Evolutionary conservation across 495 filamentous ascomycete genomes (phyloP).

Genomic region (Aspergillus olivimuriae): DNA sequence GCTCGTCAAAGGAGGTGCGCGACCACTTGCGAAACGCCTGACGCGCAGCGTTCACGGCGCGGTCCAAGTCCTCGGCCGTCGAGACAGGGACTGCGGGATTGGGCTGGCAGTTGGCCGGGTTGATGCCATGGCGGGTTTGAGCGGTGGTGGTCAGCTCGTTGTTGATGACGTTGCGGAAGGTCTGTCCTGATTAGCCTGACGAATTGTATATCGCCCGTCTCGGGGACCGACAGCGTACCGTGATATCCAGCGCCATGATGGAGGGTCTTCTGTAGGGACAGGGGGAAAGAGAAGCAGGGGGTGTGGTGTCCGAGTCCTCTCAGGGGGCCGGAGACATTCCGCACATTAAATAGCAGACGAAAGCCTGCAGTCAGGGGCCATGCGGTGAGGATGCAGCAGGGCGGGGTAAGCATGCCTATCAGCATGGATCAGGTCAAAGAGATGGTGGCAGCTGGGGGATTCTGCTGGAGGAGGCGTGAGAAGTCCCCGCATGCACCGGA

Average conservation of each 20-base stretch:
- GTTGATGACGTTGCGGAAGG: conserved; percentile 33
- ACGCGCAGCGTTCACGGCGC: conserved; percentile 41
- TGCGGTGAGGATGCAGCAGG: too few relatives aligned
- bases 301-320: too few relatives aligned
- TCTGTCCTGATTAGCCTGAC: conserved; percentile 2
- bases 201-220: not conserved
- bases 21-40: conserved; percentile 48
- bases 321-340: too few relatives aligned
- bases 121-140: conserved; percentile 18
- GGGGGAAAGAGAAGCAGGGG: too few relatives aligned
- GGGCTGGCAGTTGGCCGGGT: conserved; percentile 13
- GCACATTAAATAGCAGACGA: too few relatives aligned
- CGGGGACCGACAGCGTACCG: not conserved
- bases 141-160: conserved; percentile 26
- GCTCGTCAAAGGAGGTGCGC: conserved; percentile 43
- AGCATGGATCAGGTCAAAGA: too few relatives aligned
- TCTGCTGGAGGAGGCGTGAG: too few relatives aligned
- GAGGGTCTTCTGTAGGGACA: too few relatives aligned
- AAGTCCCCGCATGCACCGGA: too few relatives aligned
- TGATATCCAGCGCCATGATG: conserved; percentile 8
- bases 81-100: conserved; percentile 38
- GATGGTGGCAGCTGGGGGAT: too few relatives aligned
- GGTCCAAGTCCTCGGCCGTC: conserved; percentile 47
- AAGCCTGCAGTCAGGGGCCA: too few relatives aligned
- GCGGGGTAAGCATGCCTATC: too few relatives aligned